These are phyloP conservation scores for Penicillium sp. DNA, from an alignment of 2,329 filamentous ascomycete genomes.

Conservation along the genomic window DNA sequence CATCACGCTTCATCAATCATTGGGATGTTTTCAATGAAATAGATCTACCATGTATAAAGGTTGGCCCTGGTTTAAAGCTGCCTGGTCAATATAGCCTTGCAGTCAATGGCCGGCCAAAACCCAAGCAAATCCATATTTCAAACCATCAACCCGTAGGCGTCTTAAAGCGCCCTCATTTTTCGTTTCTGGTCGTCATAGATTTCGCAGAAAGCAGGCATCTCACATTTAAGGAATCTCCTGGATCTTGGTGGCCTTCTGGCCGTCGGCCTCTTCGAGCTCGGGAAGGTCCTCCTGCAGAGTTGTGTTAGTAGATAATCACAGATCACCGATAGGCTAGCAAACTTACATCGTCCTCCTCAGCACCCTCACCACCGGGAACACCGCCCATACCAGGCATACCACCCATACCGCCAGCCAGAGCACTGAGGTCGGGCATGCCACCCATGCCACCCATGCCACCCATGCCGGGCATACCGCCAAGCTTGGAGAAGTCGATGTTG, in stretches of 20 bases:
- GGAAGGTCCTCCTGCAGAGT: conserved; percentile 75
- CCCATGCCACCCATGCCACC: conserved; percentile 43
- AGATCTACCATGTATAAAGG: conserved; percentile 1
- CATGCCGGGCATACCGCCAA: conserved; percentile 60
- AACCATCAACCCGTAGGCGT: conserved; percentile 15
- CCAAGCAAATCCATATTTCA: conserved; percentile 12
- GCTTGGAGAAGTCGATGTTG: conserved; percentile 92
- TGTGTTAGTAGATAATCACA: conserved; percentile 11
- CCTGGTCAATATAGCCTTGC: neutral
- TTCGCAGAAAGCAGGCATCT: conserved; percentile 19
- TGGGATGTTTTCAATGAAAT: conserved; percentile 7
- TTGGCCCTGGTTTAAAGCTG: neutral
- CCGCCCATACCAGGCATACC: conserved; percentile 20
- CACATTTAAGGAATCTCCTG: conserved; percentile 37
- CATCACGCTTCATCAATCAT: conserved; percentile 14
- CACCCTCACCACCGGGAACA: conserved; percentile 33
- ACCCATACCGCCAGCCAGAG: conserved; percentile 37
- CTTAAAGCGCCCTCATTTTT: conserved; percentile 22
- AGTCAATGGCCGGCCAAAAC: conserved; percentile 1
- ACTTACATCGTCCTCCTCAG: conserved; percentile 51
- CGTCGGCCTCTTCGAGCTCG: conserved; percentile 55
- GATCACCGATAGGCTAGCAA: conserved; percentile 35
- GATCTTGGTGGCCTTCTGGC: conserved; percentile 40
- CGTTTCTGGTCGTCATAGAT: conserved; percentile 27
- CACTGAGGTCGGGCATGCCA: conserved; percentile 50